Percentiles rank a stretch among this genome's conserved stretches.
Evolutionary conservation across 179 eudicot genomes (phyloP).

Genomic region (Sideroxylon spinosum): DNA sequence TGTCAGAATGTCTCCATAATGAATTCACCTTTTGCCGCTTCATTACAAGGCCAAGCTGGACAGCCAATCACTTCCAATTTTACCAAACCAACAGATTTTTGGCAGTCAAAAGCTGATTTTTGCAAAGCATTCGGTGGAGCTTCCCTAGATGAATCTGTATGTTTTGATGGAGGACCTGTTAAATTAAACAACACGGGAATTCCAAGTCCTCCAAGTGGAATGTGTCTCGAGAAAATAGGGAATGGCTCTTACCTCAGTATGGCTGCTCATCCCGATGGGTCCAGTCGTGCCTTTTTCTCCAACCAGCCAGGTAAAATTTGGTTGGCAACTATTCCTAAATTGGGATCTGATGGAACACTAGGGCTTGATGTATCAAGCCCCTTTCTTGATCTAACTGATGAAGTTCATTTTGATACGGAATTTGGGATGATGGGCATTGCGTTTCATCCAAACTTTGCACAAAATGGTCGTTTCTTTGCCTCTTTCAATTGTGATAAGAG

Average conservation of each 20-base stretch:
- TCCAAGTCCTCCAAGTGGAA: constrained; percentile 41
- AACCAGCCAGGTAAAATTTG: constrained; percentile 66
- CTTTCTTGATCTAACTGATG: constrained; percentile 67
- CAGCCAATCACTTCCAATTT: constrained; percentile 31
- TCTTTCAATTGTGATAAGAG: constrained; percentile 82
- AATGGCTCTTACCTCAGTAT: constrained; percentile 70
- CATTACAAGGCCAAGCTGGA: constrained; percentile 44
- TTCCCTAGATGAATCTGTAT: constrained; percentile 40
- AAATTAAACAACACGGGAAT: constrained; percentile 33
- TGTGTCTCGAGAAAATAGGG: constrained; percentile 78
- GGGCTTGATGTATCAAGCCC: constrained; percentile 60
- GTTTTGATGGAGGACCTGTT: constrained; percentile 53
- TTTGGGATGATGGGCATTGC: constrained; percentile 80
- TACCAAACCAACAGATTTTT: constrained; percentile 48
- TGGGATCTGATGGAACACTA: constrained; percentile 48
- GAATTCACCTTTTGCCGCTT: constrained; percentile 64
- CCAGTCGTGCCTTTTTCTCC: constrained; percentile 68
- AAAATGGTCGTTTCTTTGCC: constrained; percentile 70
- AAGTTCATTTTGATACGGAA: constrained; percentile 57
- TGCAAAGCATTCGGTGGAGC: constrained; percentile 65
- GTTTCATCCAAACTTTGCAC: constrained; percentile 58
- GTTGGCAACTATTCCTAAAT: constrained; percentile 56
- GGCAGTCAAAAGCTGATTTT: constrained; percentile 61
- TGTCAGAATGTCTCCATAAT: constrained; percentile 56
- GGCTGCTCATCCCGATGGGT: constrained; percentile 80